A percentile compares a stretch with the other conserved stretches of the same genome.
Evolutionary conservation across 1,139 yeast genomes (phyloP).

Genomic region (Yamadazyma trypodendri): DNA sequence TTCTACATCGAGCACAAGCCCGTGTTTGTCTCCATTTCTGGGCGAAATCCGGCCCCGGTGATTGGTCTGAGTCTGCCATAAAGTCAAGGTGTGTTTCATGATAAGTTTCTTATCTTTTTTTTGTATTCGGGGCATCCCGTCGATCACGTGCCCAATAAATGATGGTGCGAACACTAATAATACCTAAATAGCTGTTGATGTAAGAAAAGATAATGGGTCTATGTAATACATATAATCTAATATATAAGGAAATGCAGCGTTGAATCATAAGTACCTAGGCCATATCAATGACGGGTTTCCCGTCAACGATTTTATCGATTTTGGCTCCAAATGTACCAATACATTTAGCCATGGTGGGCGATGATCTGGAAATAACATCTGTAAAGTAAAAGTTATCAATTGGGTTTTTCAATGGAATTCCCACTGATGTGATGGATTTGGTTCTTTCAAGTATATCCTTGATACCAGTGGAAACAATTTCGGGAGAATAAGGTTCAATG

Average conservation of each 20-base stretch:
- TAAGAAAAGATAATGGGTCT: neutral
- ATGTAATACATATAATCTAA: neutral
- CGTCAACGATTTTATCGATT: constrained; percentile 57
- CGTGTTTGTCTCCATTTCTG: constrained; percentile 43
- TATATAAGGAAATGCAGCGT: constrained; percentile 1
- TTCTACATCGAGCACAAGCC: constrained; percentile 59
- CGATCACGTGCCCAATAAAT: neutral
- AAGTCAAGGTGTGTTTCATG: neutral
- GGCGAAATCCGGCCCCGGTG: constrained; percentile 19
- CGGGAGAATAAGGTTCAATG: constrained; percentile 64
- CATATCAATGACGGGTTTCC: constrained; percentile 42
- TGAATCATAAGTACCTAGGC: constrained; percentile 8
- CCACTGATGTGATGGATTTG: constrained; percentile 39
- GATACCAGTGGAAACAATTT: constrained; percentile 60
- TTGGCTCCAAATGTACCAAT: constrained; percentile 65
- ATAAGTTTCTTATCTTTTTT: neutral
- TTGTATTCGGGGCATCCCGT: constrained; percentile 3
- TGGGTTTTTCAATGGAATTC: constrained; percentile 61
- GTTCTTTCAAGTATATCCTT: constrained; percentile 42
- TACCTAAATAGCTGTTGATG: too few species aligned
- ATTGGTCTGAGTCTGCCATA: neutral
- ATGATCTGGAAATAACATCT: constrained; percentile 81
- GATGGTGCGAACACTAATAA: neutral
- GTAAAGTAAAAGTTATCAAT: constrained; percentile 85
- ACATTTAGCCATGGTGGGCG: constrained; percentile 90